Evolutionary conservation across 805 yeast species (phyloP).

Genomic region (Isabelozyma heimii): DNA sequence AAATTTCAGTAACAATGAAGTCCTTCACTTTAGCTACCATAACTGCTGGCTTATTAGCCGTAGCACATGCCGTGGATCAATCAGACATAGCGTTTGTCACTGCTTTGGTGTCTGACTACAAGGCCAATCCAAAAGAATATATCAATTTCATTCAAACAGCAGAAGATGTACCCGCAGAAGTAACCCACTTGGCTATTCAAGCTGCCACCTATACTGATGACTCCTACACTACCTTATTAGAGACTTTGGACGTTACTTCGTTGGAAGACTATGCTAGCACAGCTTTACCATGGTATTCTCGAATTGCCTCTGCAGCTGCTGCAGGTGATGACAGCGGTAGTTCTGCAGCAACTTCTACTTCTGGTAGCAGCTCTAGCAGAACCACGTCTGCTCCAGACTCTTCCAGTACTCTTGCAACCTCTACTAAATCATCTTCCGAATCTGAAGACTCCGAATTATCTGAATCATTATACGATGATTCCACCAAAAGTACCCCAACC

Average conservation of each 20-base stretch:
- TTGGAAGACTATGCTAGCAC: constrained; percentile 30
- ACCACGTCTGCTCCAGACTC: neutral
- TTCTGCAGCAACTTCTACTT: constrained; percentile 1
- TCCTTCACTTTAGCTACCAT: constrained; percentile 8
- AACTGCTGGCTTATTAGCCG: constrained; percentile 13
- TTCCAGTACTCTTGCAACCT: neutral
- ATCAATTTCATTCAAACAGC: constrained; percentile 25
- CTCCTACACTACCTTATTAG: constrained; percentile 35
- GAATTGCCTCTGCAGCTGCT: neutral
- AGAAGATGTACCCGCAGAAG: constrained; percentile 20
- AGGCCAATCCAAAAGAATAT: constrained; percentile 22
- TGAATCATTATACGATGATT: neutral
- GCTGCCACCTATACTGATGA: constrained; percentile 34
- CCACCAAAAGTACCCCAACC: neutral
- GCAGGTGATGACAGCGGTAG: neutral
- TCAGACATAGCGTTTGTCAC: constrained; percentile 28
- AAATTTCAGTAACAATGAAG: constrained; percentile 13
- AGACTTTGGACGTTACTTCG: constrained; percentile 17
- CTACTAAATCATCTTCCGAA: constrained; percentile 7
- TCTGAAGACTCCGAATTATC: constrained; percentile 6
- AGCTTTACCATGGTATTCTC: constrained; percentile 34
- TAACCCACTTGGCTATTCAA: constrained; percentile 24
- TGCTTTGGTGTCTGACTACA: constrained; percentile 34
- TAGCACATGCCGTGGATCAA: constrained; percentile 7
- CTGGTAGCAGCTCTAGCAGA: constrained; percentile 8